These are phyloP conservation scores for Saururus chinensis DNA, from an alignment of 164 flowering plant genomes.

Conservation along the genomic window DNA sequence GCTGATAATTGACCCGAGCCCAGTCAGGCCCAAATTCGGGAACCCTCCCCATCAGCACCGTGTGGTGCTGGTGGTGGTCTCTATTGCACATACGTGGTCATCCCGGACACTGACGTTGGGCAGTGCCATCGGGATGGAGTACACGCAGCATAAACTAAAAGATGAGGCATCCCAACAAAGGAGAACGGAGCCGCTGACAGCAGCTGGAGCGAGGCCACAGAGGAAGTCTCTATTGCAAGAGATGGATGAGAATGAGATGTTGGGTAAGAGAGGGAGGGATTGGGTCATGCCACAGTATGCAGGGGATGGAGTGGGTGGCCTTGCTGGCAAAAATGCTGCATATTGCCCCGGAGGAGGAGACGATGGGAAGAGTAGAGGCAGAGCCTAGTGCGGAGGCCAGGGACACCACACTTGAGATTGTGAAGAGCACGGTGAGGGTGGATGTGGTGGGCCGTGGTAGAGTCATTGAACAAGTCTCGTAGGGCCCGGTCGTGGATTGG, in stretches of 20 bases:
- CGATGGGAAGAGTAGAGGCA: constrained; percentile 47
- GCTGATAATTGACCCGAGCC: constrained; percentile 31
- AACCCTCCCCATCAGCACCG: constrained; percentile 59
- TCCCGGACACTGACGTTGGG: constrained; percentile 46
- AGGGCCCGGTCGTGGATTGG: neutral
- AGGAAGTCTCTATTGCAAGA: constrained; percentile 55
- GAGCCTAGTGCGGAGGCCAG: constrained; percentile 38
- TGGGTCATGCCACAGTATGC: constrained; percentile 23
- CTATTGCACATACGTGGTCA: constrained; percentile 54
- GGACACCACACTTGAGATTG: neutral
- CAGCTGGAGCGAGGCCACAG: constrained; percentile 50
- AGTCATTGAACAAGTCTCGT: constrained; percentile 12
- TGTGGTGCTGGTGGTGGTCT: constrained; percentile 15
- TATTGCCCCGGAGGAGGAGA: constrained; percentile 40
- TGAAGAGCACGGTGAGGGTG: neutral
- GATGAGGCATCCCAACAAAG: constrained; percentile 52
- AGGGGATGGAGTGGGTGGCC: constrained; percentile 31
- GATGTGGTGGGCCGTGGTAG: neutral
- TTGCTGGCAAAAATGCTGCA: constrained; percentile 60
- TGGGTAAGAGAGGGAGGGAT: constrained; percentile 24
- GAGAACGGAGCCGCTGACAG: constrained; percentile 37
- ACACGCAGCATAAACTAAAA: constrained; percentile 20
- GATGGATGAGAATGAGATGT: constrained; percentile 43
- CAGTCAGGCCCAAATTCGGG: neutral
- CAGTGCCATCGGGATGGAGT: constrained; percentile 23